Percentiles rank a stretch among this genome's conserved stretches.
Evolutionary conservation across 1,284 basidiomycete genomes (phyloP).

Genomic region (Veloboletus limbatus): DNA sequence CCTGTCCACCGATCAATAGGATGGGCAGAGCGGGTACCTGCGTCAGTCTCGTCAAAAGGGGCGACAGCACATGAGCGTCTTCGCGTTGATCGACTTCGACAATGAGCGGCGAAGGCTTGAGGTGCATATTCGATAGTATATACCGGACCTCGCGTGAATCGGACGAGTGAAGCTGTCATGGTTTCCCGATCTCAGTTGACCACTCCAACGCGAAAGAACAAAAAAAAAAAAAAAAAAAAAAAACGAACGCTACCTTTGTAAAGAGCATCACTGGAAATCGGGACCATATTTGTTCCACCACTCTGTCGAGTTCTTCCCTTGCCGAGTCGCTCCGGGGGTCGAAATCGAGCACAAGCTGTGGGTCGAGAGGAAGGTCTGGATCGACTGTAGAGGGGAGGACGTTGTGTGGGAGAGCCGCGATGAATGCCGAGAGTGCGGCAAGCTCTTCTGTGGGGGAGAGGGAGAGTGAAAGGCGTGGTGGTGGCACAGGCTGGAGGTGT

Average conservation of each 20-base stretch:
- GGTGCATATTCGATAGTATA: slow-evolving; percentile 56
- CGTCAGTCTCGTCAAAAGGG: slow-evolving; percentile 56
- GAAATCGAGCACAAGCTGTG: slow-evolving; percentile 79
- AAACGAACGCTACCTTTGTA: slow-evolving; percentile 61
- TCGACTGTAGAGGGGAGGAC: slow-evolving; percentile 69
- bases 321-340: slow-evolving; percentile 62
- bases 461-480: slow-evolving; percentile 38
- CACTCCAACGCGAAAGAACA: neutral
- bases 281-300: slow-evolving; percentile 64
- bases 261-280: slow-evolving; percentile 78
- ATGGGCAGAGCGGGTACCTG: slow-evolving; percentile 59
- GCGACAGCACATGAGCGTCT: slow-evolving; percentile 46
- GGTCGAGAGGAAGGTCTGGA: slow-evolving; percentile 66
- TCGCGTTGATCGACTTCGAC: slow-evolving; percentile 72
- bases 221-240: too few species aligned
- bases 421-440: slow-evolving; percentile 73
- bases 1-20: slow-evolving; percentile 65
- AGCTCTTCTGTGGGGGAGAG: slow-evolving; percentile 66
- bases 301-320: slow-evolving; percentile 52
- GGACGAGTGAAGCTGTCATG: slow-evolving; percentile 61
- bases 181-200: neutral
- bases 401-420: slow-evolving; percentile 77
- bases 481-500: slow-evolving; percentile 18
- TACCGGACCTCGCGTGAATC: slow-evolving; percentile 66
- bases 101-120: slow-evolving; percentile 65